These are phyloP conservation scores for Xylaria flabelliformis DNA, from an alignment of 495 filamentous ascomycete species.

Conservation along the genomic window DNA sequence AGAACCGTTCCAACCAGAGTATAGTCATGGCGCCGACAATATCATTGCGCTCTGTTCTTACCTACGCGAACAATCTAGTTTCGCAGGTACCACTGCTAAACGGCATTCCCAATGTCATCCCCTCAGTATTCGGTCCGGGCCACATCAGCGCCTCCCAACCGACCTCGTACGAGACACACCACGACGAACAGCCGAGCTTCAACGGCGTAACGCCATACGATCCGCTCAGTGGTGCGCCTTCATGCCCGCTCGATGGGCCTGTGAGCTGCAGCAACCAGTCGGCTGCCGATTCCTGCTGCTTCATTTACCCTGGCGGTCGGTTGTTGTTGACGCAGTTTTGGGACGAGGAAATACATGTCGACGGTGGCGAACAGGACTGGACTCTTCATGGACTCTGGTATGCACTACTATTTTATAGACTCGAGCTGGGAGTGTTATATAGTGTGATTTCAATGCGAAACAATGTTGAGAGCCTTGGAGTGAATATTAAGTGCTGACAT, in stretches of 20 bases:
- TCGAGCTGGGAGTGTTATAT: not conserved
- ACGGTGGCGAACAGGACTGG: constrained; percentile 75
- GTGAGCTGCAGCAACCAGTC: constrained; percentile 57
- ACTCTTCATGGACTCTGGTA: constrained; percentile 87
- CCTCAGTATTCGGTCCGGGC: not conserved
- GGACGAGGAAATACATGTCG: constrained; percentile 74
- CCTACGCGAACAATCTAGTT: constrained; percentile 33
- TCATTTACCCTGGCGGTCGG: constrained; percentile 80
- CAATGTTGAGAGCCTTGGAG: constrained; percentile 1
- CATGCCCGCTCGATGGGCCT: constrained; percentile 54
- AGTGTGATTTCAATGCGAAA: not conserved
- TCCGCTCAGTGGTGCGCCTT: constrained; percentile 44
- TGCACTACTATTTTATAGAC: constrained; percentile 10
- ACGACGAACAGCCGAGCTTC: constrained; percentile 17
- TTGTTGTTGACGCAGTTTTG: constrained; percentile 88
- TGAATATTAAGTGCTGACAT: not conserved
- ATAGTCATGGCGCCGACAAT: constrained; percentile 33
- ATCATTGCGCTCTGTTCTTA: constrained; percentile 32
- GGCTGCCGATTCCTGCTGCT: constrained; percentile 74
- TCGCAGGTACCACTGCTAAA: constrained; percentile 37
- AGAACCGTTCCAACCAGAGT: not conserved
- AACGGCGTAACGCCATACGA: constrained; percentile 40
- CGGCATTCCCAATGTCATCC: constrained; percentile 25
- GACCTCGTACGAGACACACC: constrained; percentile 1
- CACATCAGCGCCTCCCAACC: constrained; percentile 25